Base-by-base conservation (phyloP, 306 rosid species). In the Geum urbanum region DNA sequence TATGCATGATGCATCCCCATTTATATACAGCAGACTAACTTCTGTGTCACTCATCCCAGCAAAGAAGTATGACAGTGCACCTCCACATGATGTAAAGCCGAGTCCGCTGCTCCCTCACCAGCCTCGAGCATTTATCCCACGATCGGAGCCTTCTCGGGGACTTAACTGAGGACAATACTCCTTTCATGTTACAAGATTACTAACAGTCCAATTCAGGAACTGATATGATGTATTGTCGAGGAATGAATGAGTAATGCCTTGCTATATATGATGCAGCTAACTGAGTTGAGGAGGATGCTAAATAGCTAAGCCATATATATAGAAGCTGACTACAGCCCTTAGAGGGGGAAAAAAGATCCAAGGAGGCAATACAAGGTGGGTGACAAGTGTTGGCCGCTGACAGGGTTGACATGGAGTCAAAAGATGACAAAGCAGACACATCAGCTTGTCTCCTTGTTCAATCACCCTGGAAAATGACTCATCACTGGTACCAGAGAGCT, bases 81-180 rank as follows among this genome's bases (percentile, higher is more conserved):
- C 75, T 84, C 95, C 91, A 80, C 51, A 86, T 84, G 80, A 88
- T 88, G 50, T 86, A 84, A 53, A 88, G 67, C 24, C 84, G 79
- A 0, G 89, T 77, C 66, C 84, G 74, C 81, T 77, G 81, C 80
- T 84, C 91, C 76, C 71, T 50, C 44, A 73, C 65, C 10, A 72
- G 73, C 87, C 83, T 74, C 8, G 82, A 84, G 67, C 87, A 82
- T 70, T 72, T 46, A 9, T 52, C 74, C 85, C 87, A 78, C 3
- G 70, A 16, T 72, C 73, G 60, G 48, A 69, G 71, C 79, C 58
- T 71, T 81, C 81, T 82, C 0, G 58, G 64, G 48, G 50, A 51
- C 64, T 59, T 66, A 64, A 48, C 32, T 9, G 88, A 71, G 27
- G 73, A 24, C 15, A 66, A 72, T 67, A 67, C 68, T 57, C 76